A percentile compares a stretch with the other conserved stretches of the same genome.
Conservation (phyloP, 129 eudicot species). For the Helianthus tuberosus region DNA sequence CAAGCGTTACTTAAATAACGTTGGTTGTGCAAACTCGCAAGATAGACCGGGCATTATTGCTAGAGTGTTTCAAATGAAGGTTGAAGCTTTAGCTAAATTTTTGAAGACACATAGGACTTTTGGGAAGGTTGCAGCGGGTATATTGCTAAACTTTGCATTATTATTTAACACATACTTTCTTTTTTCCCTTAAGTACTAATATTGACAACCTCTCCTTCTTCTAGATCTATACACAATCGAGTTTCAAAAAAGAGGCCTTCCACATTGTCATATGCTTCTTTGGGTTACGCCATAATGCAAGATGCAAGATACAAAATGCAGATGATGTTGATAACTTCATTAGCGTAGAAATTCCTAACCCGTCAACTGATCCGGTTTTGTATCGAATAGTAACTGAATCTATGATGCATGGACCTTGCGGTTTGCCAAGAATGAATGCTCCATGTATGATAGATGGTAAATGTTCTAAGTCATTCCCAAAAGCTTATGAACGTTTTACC, state of each 20-base stretch:
- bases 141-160: neutral
- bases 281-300: neutral
- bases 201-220: neutral
- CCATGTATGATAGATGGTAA: neutral
- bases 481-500: neutral
- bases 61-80: neutral
- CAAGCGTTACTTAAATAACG: neutral
- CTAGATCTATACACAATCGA: neutral
- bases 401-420: constrained; percentile 20
- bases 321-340: neutral
- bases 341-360: neutral
- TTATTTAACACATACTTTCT: no score
- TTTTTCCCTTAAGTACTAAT: no score
- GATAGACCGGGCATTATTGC: neutral
- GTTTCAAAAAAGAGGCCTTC: neutral
- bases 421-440: neutral
- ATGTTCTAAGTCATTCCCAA: neutral
- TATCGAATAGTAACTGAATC: neutral
- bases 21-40: neutral
- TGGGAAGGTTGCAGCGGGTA: neutral
- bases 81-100: neutral
- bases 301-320: neutral
- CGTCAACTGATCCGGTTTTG: neutral
- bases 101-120: neutral
- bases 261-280: neutral